Conservation (phyloP, 2,329 filamentous ascomycete species). For the Trichoderma sp. region DNA sequence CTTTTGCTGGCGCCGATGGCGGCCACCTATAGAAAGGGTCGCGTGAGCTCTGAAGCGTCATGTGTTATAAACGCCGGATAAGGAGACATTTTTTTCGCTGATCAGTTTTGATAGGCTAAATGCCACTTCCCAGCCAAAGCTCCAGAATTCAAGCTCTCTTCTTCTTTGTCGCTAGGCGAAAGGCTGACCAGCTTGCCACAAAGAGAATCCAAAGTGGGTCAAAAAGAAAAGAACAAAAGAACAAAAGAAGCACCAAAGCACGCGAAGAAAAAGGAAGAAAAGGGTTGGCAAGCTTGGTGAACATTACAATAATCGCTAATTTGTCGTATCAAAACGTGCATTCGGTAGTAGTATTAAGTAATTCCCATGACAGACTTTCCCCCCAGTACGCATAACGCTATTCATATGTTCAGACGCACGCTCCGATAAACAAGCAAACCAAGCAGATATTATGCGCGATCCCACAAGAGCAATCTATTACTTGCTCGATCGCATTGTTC, state of each 20-base stretch:
- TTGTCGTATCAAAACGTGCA: constrained; percentile 16
- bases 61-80: neutral
- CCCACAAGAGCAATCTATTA: neutral
- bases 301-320: constrained; percentile 16
- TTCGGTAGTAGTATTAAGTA: constrained; percentile 21
- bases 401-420: constrained; percentile 13
- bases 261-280: neutral
- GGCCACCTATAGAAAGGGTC: neutral
- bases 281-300: neutral
- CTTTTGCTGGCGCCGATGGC: neutral
- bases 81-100: neutral
- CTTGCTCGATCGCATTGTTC: constrained; percentile 5
- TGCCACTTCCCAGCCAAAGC: neutral
- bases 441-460: constrained; percentile 17
- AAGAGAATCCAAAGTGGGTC: neutral
- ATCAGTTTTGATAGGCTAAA: constrained; percentile 9
- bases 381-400: constrained; percentile 14
- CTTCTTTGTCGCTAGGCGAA: neutral
- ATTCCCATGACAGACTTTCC: constrained; percentile 6
- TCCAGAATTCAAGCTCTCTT: neutral
- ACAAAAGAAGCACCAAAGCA: neutral
- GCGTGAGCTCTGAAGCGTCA: constrained; percentile 12
- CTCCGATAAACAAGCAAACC: constrained; percentile 6
- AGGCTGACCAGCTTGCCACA: neutral
- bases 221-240: neutral